phyloP scores from a whole-genome alignment of 2,329 filamentous ascomycete genomes.

The Trichoderma afroharzianum region DNA sequence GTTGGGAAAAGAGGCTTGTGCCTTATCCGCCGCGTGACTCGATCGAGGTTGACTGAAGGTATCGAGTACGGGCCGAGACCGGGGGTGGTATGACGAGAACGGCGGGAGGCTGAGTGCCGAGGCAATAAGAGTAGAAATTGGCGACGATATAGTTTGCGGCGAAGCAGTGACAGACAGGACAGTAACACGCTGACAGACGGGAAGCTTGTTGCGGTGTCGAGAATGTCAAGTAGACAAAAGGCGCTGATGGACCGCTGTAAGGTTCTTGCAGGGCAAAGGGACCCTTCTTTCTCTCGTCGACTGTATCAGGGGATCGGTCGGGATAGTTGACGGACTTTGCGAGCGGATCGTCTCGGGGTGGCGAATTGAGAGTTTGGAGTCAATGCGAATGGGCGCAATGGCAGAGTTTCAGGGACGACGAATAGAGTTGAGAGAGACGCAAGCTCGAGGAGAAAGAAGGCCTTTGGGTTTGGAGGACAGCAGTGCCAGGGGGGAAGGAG shows the following conservation, averaged over 20 bases:
- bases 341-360: conserved; percentile 21
- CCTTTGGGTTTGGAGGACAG: conserved; percentile 28
- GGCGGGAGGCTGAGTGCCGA: background rate
- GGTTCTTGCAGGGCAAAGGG: conserved; percentile 12
- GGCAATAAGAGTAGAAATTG: background rate
- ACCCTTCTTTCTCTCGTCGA: conserved; percentile 35
- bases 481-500: conserved; percentile 31
- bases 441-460: conserved; percentile 37
- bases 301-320: conserved; percentile 11
- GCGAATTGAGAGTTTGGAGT: conserved; percentile 21
- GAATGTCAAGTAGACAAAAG: background rate
- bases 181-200: background rate
- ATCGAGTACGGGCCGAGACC: conserved; percentile 18
- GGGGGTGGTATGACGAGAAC: conserved; percentile 14
- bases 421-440: conserved; percentile 21
- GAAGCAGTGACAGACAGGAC: conserved; percentile 5
- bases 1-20: conserved; percentile 20
- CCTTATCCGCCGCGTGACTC: conserved; percentile 18
- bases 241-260: background rate
- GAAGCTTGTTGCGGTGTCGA: background rate
- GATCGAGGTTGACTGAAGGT: background rate
- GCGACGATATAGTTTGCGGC: background rate
- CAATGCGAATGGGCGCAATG: conserved; percentile 20
- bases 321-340: conserved; percentile 16
- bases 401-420: conserved; percentile 13